A percentile compares a stretch with the other conserved stretches of the same genome.
phyloP scores from a whole-genome alignment of 2,329 filamentous ascomycete genomes.

The Xylariaceae sp. region DNA sequence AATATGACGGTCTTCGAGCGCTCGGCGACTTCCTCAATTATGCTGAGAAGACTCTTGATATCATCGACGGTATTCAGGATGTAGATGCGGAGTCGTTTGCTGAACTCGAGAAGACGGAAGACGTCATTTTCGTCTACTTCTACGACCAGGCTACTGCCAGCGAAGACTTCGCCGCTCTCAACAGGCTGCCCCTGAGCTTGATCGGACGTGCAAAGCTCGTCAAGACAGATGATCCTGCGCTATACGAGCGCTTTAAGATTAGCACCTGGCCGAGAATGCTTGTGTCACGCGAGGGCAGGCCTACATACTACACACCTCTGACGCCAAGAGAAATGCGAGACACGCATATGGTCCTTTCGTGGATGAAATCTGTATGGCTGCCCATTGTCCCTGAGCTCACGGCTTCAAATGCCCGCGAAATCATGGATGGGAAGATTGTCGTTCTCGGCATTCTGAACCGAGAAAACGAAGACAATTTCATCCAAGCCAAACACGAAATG shows the following conservation, averaged over 20 bases:
- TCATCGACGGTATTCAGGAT: conserved; percentile 72
- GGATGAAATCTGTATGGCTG: conserved; percentile 97
- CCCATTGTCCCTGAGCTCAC: conserved; percentile 94
- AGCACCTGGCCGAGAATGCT: conserved; percentile 93
- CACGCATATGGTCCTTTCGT: conserved; percentile 70
- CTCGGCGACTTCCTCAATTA: conserved; percentile 86
- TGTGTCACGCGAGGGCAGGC: conserved; percentile 82
- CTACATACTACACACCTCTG: conserved; percentile 84
- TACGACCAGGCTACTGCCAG: conserved; percentile 92
- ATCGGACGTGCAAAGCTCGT: conserved; percentile 91
- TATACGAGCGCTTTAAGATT: conserved; percentile 86
- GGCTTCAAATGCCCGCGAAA: conserved; percentile 83
- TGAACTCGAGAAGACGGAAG: conserved; percentile 83
- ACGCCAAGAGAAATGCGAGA: conserved; percentile 92
- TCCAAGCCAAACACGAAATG: conserved; percentile 76
- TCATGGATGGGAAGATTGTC: conserved; percentile 94
- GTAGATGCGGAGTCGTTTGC: conserved; percentile 74
- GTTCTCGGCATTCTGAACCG: conserved; percentile 85
- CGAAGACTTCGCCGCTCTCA: conserved; percentile 86
- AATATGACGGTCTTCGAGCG: conserved; percentile 88
- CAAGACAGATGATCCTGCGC: conserved; percentile 74
- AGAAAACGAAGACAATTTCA: conserved; percentile 74
- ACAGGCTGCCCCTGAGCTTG: conserved; percentile 79
- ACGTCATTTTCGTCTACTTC: conserved; percentile 96
- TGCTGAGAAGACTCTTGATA: conserved; percentile 78